phyloP scores from a whole-genome alignment of 805 yeast genomes.

The Kuraishia cidri region DNA sequence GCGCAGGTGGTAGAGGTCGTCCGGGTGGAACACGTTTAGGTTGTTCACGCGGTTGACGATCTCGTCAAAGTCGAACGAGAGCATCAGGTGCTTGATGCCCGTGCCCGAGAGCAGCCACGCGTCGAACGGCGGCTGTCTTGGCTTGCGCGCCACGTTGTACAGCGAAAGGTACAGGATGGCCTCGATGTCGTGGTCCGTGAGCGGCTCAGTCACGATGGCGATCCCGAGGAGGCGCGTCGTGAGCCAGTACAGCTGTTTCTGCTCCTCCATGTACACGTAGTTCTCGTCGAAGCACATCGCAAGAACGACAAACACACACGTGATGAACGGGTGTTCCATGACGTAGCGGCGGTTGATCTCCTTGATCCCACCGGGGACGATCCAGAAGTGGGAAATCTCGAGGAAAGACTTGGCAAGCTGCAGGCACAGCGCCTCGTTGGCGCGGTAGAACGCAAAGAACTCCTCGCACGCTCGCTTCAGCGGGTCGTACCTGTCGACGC shows the following conservation, averaged over 20 bases:
- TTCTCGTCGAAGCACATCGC: slow-evolving; percentile 51
- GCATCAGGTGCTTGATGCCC: slow-evolving; percentile 39
- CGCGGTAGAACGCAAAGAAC: slow-evolving; percentile 35
- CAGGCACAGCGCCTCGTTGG: slow-evolving; percentile 32
- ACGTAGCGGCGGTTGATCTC: slow-evolving; percentile 36
- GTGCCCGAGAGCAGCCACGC: slow-evolving; percentile 42
- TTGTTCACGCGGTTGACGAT: slow-evolving; percentile 26
- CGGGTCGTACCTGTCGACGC: slow-evolving; percentile 17
- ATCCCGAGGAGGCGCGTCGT: slow-evolving; percentile 40
- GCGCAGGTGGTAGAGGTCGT: slow-evolving; percentile 43
- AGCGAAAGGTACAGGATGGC: slow-evolving; percentile 46
- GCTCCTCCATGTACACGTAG: slow-evolving; percentile 37
- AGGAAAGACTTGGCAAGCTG: slow-evolving; percentile 37
- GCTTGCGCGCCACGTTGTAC: slow-evolving; percentile 45
- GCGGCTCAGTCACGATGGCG: slow-evolving; percentile 38
- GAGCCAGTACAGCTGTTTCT: slow-evolving; percentile 34
- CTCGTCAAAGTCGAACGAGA: slow-evolving; percentile 33
- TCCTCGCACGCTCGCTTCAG: slow-evolving; percentile 27
- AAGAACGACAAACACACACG: slow-evolving; percentile 42
- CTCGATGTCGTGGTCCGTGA: slow-evolving; percentile 53
- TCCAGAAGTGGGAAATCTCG: slow-evolving; percentile 49
- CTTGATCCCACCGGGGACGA: slow-evolving; percentile 52
- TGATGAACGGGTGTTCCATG: slow-evolving; percentile 39
- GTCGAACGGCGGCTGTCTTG: slow-evolving; percentile 42
- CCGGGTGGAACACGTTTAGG: slow-evolving; percentile 8